Percentiles rank a stretch among this genome's conserved stretches.
Evolutionary conservation across 164 flowering plant genomes (phyloP).

Genomic region (Houttuynia cordata): DNA sequence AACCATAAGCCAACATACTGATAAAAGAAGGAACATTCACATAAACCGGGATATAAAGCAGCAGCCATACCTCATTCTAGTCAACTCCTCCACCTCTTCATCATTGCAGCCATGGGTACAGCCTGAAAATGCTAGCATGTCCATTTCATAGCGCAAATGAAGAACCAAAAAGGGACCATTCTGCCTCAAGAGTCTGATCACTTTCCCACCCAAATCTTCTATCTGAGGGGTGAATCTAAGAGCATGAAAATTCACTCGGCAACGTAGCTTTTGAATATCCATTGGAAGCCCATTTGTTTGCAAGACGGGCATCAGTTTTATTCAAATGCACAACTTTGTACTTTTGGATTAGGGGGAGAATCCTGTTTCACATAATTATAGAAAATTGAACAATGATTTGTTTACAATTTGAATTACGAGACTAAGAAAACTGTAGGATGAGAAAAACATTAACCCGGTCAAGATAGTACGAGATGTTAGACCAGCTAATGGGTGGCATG

Average conservation of each 20-base stretch:
- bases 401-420: not conserved
- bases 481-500: slow-evolving; percentile 93
- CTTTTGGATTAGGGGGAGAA: slow-evolving; percentile 76
- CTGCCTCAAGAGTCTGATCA: slow-evolving; percentile 49
- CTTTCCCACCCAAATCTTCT: slow-evolving; percentile 74
- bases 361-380: slow-evolving; percentile 36
- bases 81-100: slow-evolving; percentile 76
- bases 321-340: slow-evolving; percentile 74
- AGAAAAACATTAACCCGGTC: slow-evolving; percentile 32
- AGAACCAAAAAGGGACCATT: slow-evolving; percentile 80
- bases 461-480: slow-evolving; percentile 65
- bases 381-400: not conserved
- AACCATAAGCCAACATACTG: not conserved
- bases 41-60: too few species aligned
- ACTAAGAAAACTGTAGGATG: not conserved
- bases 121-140: slow-evolving; percentile 94
- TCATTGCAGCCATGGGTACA: slow-evolving; percentile 78
- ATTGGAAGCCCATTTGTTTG: slow-evolving; percentile 70
- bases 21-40: not conserved
- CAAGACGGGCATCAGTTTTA: slow-evolving; percentile 79
- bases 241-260: slow-evolving; percentile 77
- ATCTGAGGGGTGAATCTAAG: slow-evolving; percentile 75
- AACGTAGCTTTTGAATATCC: slow-evolving; percentile 75
- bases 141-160: slow-evolving; percentile 98
- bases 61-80: slow-evolving; percentile 69